A percentile compares a stretch with the other conserved stretches of the same genome.
Evolutionary conservation across 768 basidiomycete species (phyloP).

Genomic region (Ramaria sp.): DNA sequence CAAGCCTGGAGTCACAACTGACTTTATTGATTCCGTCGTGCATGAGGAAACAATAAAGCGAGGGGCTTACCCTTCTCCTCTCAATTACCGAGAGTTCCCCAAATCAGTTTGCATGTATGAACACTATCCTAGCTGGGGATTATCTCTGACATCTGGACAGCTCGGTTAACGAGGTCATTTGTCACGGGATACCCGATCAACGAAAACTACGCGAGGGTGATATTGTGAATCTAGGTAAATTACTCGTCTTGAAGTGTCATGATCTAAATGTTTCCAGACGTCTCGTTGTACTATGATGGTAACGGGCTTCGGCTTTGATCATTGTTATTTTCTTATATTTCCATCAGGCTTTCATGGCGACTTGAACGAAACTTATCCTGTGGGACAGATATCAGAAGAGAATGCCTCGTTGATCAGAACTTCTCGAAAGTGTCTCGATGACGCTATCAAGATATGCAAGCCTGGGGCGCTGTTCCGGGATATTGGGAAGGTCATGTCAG

Average conservation of each 20-base stretch:
- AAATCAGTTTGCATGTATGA: slow-evolving; percentile 94
- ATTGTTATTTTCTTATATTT: neutral
- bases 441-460: slow-evolving; percentile 85
- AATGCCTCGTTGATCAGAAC: slow-evolving; percentile 73
- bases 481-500: slow-evolving; percentile 77
- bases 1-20: slow-evolving; percentile 88
- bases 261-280: slow-evolving; percentile 35
- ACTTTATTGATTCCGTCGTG: slow-evolving; percentile 88
- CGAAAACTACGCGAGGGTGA: slow-evolving; percentile 82
- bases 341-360: slow-evolving; percentile 78
- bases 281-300: slow-evolving; percentile 75
- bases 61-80: slow-evolving; percentile 86
- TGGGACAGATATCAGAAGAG: slow-evolving; percentile 76
- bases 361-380: slow-evolving; percentile 87
- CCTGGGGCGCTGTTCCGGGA: slow-evolving; percentile 87
- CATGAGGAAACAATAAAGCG: slow-evolving; percentile 87
- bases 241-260: neutral
- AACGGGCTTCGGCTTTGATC: neutral
- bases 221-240: slow-evolving; percentile 83
- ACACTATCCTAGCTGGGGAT: neutral
- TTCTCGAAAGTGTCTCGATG: slow-evolving; percentile 75
- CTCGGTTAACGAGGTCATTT: slow-evolving; percentile 91
- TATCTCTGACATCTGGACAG: slow-evolving; percentile 23
- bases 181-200: slow-evolving; percentile 93
- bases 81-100: slow-evolving; percentile 85